These are phyloP conservation scores for Alternaria rosae DNA, from an alignment of 2,329 filamentous ascomycete species.

Conservation along the genomic window DNA sequence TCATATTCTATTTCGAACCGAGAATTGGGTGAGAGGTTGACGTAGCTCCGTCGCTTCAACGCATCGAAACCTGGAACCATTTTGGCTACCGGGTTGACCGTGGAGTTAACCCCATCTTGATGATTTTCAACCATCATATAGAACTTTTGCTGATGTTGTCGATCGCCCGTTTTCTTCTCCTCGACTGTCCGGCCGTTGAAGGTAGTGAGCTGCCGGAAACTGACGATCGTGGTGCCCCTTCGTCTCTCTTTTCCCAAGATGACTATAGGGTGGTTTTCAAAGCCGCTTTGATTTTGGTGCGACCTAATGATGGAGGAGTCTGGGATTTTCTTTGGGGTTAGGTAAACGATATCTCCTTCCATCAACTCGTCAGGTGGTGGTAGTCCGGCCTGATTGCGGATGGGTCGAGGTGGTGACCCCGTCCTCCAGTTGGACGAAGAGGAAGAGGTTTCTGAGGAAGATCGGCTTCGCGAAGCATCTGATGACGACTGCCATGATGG, in stretches of 20 bases:
- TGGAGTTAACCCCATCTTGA: neutral
- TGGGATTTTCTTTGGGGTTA: neutral
- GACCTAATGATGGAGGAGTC: constrained; percentile 4
- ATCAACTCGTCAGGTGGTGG: constrained; percentile 1
- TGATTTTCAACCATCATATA: constrained; percentile 23
- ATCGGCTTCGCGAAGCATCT: neutral
- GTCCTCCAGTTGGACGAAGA: constrained; percentile 10
- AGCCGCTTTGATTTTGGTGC: neutral
- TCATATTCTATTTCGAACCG: constrained; percentile 25
- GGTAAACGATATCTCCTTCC: constrained; percentile 13
- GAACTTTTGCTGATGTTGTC: constrained; percentile 1
- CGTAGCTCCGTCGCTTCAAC: constrained; percentile 26
- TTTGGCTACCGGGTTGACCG: constrained; percentile 5
- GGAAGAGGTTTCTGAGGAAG: neutral
- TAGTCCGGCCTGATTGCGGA: neutral
- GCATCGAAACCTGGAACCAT: constrained; percentile 16
- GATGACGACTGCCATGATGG: neutral
- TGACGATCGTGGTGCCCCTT: constrained; percentile 12
- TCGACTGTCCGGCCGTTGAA: constrained; percentile 15
- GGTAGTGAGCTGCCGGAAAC: constrained; percentile 19
- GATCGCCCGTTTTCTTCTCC: neutral
- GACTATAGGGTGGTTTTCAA: constrained; percentile 18
- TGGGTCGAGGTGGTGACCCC: neutral
- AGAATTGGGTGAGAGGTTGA: constrained; percentile 23
- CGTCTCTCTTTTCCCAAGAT: constrained; percentile 7